Conservation (phyloP, 164 flowering plant species). For the Aristolochia fimbriata region DNA sequence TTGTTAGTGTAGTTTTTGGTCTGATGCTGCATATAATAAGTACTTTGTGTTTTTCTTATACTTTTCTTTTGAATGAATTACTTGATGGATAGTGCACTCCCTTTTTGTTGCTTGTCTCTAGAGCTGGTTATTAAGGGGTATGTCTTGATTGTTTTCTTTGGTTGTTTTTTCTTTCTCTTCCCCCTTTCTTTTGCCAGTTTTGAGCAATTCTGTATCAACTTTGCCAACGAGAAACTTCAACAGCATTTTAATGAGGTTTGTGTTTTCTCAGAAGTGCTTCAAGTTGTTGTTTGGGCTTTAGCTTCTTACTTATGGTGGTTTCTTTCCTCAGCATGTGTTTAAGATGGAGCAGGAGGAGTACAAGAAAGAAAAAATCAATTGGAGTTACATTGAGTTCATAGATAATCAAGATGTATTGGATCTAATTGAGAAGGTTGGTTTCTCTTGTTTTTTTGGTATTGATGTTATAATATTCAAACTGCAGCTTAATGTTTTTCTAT, state of each 20-base stretch:
- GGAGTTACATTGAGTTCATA: slow-evolving; percentile 96
- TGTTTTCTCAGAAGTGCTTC: background rate
- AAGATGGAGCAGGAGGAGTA: slow-evolving; percentile 99
- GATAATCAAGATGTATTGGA: slow-evolving; percentile 97
- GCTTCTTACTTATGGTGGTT: background rate
- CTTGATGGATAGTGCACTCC: too few relatives aligned
- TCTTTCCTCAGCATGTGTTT: slow-evolving; percentile 74
- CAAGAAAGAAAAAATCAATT: slow-evolving; percentile 70
- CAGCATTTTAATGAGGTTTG: slow-evolving; percentile 95
- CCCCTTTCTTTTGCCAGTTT: slow-evolving; percentile 36
- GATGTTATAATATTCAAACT: too few relatives aligned
- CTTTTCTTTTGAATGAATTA: too few relatives aligned
- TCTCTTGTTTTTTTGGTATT: slow-evolving; percentile 2
- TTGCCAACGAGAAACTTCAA: slow-evolving; percentile 98
- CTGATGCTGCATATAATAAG: too few relatives aligned
- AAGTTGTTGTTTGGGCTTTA: background rate
- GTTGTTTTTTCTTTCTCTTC: background rate
- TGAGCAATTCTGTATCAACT: slow-evolving; percentile 96
- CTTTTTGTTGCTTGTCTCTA: too few relatives aligned
- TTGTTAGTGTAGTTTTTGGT: too few relatives aligned
- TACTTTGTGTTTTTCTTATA: too few relatives aligned
- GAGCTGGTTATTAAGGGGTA: too few relatives aligned
- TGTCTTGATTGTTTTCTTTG: too few relatives aligned
- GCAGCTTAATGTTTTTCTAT: too few relatives aligned
- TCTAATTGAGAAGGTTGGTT: slow-evolving; percentile 81